Conservation (phyloP, 116 monocot species). For the Papilionanthe hybrid region DNA sequence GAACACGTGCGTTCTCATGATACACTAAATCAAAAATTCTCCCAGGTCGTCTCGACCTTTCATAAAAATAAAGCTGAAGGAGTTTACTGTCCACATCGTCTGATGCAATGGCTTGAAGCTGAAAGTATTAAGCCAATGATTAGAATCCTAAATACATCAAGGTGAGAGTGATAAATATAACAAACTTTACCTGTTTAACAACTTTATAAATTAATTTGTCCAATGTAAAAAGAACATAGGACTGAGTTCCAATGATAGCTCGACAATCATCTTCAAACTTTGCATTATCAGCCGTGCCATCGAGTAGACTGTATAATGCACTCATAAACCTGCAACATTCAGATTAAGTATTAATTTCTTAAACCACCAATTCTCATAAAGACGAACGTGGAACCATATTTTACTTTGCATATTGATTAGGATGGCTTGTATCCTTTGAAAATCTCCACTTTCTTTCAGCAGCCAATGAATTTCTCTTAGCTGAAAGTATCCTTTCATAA, state of each 20-base stretch:
- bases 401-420: slow-evolving; percentile 84
- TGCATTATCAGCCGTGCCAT: slow-evolving; percentile 56
- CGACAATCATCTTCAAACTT: slow-evolving; percentile 98
- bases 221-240: slow-evolving; percentile 95
- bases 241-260: slow-evolving; percentile 90
- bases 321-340: slow-evolving; percentile 48
- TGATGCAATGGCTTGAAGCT: slow-evolving; percentile 79
- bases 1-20: slow-evolving; percentile 82
- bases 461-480: slow-evolving; percentile 72
- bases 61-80: slow-evolving; percentile 75
- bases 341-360: not conserved
- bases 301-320: slow-evolving; percentile 22
- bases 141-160: not conserved
- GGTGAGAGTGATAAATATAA: not conserved
- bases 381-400: not conserved
- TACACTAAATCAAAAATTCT: slow-evolving; percentile 64
- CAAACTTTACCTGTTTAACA: slow-evolving; percentile 72
- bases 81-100: slow-evolving; percentile 85
- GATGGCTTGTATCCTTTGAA: slow-evolving; percentile 53
- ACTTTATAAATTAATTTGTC: slow-evolving; percentile 98
- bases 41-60: slow-evolving; percentile 57
- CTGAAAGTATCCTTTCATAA: slow-evolving; percentile 88
- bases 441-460: slow-evolving; percentile 82
- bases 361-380: not conserved
- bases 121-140: slow-evolving; percentile 16